Percentiles rank a stretch among this genome's conserved stretches.
Evolutionary conservation across 768 basidiomycete genomes (phyloP).

Genomic region (Suillus placidus): DNA sequence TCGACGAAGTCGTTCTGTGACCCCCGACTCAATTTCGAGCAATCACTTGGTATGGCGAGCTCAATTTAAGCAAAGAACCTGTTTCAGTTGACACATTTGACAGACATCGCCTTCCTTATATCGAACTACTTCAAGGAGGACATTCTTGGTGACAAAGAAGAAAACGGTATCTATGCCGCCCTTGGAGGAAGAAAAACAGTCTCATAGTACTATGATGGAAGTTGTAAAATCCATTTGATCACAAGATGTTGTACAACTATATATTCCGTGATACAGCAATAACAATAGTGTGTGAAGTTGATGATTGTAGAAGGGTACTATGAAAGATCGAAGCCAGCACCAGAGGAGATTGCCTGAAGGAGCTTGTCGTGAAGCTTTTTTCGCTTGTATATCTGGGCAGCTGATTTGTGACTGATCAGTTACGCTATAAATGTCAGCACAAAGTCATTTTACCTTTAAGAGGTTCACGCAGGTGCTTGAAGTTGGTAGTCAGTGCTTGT

Average conservation of each 20-base stretch:
- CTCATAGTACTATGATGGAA: constrained; percentile 20
- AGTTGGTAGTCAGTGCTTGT: constrained; percentile 71
- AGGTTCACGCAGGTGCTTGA: constrained; percentile 92
- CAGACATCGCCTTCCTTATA: constrained; percentile 85
- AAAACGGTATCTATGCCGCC: constrained; percentile 31
- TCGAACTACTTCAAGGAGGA: constrained; percentile 80
- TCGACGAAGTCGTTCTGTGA: constrained; percentile 82
- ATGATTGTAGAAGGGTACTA: constrained; percentile 32
- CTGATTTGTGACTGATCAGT: constrained; percentile 37
- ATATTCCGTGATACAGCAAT: constrained; percentile 7
- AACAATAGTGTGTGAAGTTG: neutral
- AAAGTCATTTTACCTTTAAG: constrained; percentile 61
- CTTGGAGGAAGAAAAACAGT: constrained; percentile 26
- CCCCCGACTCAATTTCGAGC: constrained; percentile 92
- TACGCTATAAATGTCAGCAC: constrained; percentile 10
- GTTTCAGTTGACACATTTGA: constrained; percentile 1
- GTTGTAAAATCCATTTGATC: constrained; percentile 8
- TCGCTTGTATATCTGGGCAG: constrained; percentile 73
- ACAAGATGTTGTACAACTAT: constrained; percentile 15
- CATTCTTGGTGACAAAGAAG: constrained; percentile 40
- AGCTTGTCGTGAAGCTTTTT: constrained; percentile 71
- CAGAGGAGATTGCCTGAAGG: constrained; percentile 82
- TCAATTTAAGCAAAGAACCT: neutral
- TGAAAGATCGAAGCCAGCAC: constrained; percentile 93
- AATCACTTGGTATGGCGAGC: constrained; percentile 76